phyloP scores from a whole-genome alignment of 2,329 filamentous ascomycete genomes.

The Aspergillus ochraceoroseus region DNA sequence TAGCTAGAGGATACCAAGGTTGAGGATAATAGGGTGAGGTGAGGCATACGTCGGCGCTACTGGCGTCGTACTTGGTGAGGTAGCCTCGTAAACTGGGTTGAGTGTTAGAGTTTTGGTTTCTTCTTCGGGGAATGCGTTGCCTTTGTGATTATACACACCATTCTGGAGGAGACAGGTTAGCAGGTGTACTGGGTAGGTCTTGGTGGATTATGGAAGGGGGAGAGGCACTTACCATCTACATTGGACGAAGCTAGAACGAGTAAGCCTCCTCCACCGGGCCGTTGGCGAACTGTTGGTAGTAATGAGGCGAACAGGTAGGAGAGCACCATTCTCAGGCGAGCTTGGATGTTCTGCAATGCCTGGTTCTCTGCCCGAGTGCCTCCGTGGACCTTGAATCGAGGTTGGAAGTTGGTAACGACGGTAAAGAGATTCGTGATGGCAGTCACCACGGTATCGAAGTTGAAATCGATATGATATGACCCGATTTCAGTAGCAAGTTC shows the following conservation, averaged over 20 bases:
- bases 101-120: slow-evolving; percentile 21
- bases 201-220: not conserved
- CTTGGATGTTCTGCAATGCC: slow-evolving; percentile 64
- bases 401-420: slow-evolving; percentile 55
- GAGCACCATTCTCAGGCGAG: slow-evolving; percentile 61
- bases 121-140: not conserved
- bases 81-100: slow-evolving; percentile 46
- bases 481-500: slow-evolving; percentile 59
- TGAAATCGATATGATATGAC: slow-evolving; percentile 65
- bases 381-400: slow-evolving; percentile 60
- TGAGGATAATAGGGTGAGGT: no score
- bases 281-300: slow-evolving; percentile 55
- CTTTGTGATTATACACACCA: slow-evolving; percentile 24
- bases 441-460: slow-evolving; percentile 65
- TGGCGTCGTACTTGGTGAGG: slow-evolving; percentile 66
- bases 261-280: slow-evolving; percentile 54
- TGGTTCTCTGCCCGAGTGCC: slow-evolving; percentile 59
- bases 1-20: no score
- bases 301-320: slow-evolving; percentile 62
- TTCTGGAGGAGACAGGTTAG: slow-evolving; percentile 22
- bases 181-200: not conserved
- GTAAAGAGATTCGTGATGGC: slow-evolving; percentile 58
- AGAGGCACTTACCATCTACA: slow-evolving; percentile 46
- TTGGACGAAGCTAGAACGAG: slow-evolving; percentile 65
- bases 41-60: slow-evolving; percentile 50